Conservation (phyloP, 176 grass and related monocot species). For the Musa beccarii region DNA sequence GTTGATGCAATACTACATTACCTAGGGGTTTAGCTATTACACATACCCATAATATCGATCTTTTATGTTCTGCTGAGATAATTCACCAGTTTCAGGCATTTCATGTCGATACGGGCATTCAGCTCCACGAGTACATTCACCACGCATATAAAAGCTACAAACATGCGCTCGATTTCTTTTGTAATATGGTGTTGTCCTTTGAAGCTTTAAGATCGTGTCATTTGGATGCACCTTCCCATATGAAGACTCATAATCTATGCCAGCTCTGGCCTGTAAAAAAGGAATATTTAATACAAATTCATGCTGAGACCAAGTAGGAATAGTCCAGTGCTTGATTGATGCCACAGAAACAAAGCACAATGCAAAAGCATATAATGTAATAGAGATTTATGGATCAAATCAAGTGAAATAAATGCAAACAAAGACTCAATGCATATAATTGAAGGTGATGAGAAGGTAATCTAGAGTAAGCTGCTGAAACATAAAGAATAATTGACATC, state of each 20-base stretch:
- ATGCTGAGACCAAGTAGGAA: too few relatives aligned
- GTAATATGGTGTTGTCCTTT: slow-evolving; percentile 95
- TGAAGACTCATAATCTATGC: slow-evolving; percentile 90
- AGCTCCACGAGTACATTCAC: slow-evolving; percentile 91
- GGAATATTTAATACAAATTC: neutral
- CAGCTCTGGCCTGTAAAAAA: slow-evolving; percentile 58
- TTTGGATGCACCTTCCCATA: slow-evolving; percentile 76
- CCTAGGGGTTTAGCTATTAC: neutral
- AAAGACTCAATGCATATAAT: too few relatives aligned
- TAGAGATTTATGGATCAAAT: too few relatives aligned
- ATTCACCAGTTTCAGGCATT: slow-evolving; percentile 92
- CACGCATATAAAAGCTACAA: slow-evolving; percentile 90
- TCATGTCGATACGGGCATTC: slow-evolving; percentile 97
- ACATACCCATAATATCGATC: slow-evolving; percentile 98
- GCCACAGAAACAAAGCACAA: too few relatives aligned
- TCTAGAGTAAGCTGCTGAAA: too few relatives aligned
- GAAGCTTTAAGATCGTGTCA: slow-evolving; percentile 94
- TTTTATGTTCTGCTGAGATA: slow-evolving; percentile 96
- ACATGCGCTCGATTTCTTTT: slow-evolving; percentile 97
- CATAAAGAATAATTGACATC: too few relatives aligned
- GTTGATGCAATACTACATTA: neutral
- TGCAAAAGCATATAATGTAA: too few relatives aligned
- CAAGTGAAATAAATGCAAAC: too few relatives aligned
- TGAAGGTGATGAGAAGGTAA: too few relatives aligned
- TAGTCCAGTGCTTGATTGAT: too few relatives aligned